Evolutionary conservation across 108 stramenopile species (phyloP), one percentile per base, ranked within the genome.

Genomic region (Fistulifera solaris): DNA sequence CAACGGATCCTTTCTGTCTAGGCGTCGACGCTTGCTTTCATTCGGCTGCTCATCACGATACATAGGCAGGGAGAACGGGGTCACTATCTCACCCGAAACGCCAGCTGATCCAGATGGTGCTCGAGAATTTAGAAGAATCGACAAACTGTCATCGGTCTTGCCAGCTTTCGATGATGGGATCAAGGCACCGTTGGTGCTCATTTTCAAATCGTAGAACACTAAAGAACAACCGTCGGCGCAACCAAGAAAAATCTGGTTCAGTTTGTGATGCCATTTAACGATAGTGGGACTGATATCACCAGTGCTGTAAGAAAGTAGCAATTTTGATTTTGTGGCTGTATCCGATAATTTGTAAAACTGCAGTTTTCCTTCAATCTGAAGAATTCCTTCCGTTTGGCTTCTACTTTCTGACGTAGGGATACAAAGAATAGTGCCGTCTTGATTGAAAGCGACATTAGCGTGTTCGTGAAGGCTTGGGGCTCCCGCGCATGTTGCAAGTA

Each of bases 201-300:
- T 25, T 14, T 43, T 49, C 54, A 65, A 63, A 62, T 83, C 70
- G 60, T 73, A 87, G 38, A 85, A 57, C 31, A 89, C 58, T 54
- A 55, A 58, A 46, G 76, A 51, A 54, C 79, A 56, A 65, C 78
- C 81, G 61, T 83, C 58, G 44, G 78, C 68, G 39, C 64, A 53
- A 40, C 82, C 74, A 21, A 87, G 65, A 43, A 87, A 70, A 58
- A 94, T 76, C 52, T 94, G 93, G 64, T 90, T 91, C 48, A 87
- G 51, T 41, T 78, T 81, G 7, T 54, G 52, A 59, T 89, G 89
- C 93, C 93, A 94, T 22, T 58, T 41, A 3, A 89, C 76, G 28
- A 65, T 59, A 12, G 86, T 63, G 23, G 72, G 59, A 57, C 70
- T 66, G 0, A 65, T 56, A 18, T 51, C 28, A 4, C 56, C 41